Base-by-base conservation (phyloP, 164 flowering plant genomes). In the Vitis cinerea region DNA sequence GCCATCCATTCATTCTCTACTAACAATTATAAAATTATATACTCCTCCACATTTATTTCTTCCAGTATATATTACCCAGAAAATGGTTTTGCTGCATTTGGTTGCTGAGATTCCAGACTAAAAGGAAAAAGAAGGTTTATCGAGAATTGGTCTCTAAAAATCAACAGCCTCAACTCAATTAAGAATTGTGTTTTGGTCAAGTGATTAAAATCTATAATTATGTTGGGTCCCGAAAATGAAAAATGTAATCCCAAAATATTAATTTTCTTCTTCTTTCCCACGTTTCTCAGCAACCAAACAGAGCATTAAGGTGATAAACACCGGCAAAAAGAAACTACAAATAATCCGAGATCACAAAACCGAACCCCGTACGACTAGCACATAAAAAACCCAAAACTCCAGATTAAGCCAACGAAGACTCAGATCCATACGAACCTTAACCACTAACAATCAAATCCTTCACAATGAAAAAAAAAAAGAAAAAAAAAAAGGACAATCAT, bases 1-100 rank as follows among this genome's bases (percentile, higher is more conserved):
- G 76, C 75, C 83, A 83, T 66, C 69, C 72, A 59, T 79, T 76
- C 81, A 80, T 60, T 63, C 77, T 74, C 66, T 62, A 59, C 73
- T 63, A 69, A 63, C 14, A 66, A 16, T 9, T 53, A 69, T 64
- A 49, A 66, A 13, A 71, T 19, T 63, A 67, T 9, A 23, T 27
- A 44, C 15, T 67, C 75, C 70, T 68, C 65, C 31, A 12, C 29
- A 29, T 23, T 23, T 23, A 23, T 23, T 23, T 23, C 27, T 23
- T 23, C 27, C 27, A 23, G 27, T 23, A 2, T 23, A 2, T 2
- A 23, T 23, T 23, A 23, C 4, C 44, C 44, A 37, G 44, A 37
- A 37, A 37, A 37, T 37, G 7, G 44, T 37, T 37, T 37, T 37
- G 44, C 7, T 37, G 7, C 44, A 37, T 3, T 37, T 37, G 44